Evolutionary conservation across 805 yeast genomes (phyloP), one percentile per base, ranked within the genome.

Genomic region (Jamesozyma rosinii): DNA sequence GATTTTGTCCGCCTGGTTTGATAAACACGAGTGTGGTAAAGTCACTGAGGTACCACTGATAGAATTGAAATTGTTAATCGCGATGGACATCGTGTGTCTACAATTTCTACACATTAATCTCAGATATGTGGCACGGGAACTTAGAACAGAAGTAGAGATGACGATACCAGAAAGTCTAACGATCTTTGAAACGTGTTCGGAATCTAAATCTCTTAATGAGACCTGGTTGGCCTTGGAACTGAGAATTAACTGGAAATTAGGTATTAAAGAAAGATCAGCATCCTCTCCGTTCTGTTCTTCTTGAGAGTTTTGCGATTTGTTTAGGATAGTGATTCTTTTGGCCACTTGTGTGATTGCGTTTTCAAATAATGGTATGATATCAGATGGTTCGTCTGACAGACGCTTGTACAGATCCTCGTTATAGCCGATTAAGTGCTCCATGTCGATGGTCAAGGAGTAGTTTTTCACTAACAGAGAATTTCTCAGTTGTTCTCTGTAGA

Each of bases 121-220:
- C 26, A 89, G 77, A 43, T 70, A 72, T 0, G 95, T 83, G 21
- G 97, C 95, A 54, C 92, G 79, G 1, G 97, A 88, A 29, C 83
- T 71, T 44, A 92, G 71, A 24, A 94, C 89, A 3, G 95, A 84
- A 1, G 97, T 84, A 40, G 94, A 82, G 45, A 92, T 90, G 53
- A 92, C 75, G 54, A 92, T 92, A 26, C 99, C 99, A 18, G 95
- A 84, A 36, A 92, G 77, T 44, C 95, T 73, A 30, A 92, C 90
- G 43, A 92, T 82, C 61, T 87, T 85, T 21, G 96, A 79, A 48
- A 92, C 88, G 59, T 86, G 86, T 38, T 82, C 85, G 1, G 96
- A 81, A 59, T 83, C 90, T 45, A 92, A 70, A 44, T 86, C 79
- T 60, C 98, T 76, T 45, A 92, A 77, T 1, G 90, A 72, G 3